Conservation (phyloP, 192 early-diverging fungal species). For the Gamsiella multidivaricata region DNA sequence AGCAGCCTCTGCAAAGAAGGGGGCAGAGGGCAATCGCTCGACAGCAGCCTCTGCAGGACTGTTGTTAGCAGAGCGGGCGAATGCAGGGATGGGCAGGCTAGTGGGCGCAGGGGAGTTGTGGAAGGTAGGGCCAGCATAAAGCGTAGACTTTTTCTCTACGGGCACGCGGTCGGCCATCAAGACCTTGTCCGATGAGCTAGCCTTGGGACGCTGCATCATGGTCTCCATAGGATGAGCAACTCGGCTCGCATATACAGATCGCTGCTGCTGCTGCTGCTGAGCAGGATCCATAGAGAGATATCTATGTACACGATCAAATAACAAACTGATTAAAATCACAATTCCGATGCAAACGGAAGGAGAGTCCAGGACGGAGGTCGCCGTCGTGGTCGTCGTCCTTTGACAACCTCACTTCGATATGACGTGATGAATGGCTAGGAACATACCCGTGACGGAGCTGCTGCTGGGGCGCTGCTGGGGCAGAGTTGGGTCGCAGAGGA, state of each 20-base stretch:
- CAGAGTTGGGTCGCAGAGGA: slow-evolving; percentile 32
- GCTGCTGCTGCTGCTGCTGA: not conserved
- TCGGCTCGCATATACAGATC: not conserved
- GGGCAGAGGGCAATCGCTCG: slow-evolving; percentile 15
- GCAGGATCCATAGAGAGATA: slow-evolving; percentile 5
- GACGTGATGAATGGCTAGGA: too few species aligned
- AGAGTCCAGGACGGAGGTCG: not conserved
- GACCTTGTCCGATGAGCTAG: slow-evolving; percentile 12
- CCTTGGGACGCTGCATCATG: slow-evolving; percentile 11
- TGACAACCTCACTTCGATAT: too few species aligned
- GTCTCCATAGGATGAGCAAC: slow-evolving; percentile 2
- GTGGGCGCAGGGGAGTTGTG: slow-evolving; percentile 67
- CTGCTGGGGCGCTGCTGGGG: slow-evolving; percentile 14
- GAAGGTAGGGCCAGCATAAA: slow-evolving; percentile 69
- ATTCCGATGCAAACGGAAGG: not conserved
- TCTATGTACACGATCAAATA: not conserved
- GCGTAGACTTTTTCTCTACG: slow-evolving; percentile 31
- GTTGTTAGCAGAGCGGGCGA: slow-evolving; percentile 24
- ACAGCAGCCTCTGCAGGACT: slow-evolving; percentile 26
- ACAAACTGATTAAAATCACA: not conserved
- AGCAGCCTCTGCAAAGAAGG: slow-evolving; percentile 38
- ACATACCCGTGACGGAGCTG: slow-evolving; percentile 22
- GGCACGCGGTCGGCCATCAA: slow-evolving; percentile 5
- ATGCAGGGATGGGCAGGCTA: slow-evolving; percentile 63
- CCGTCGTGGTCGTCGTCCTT: too few species aligned